These are phyloP conservation scores for Panellus pusillus DNA, from an alignment of 768 basidiomycete genomes.

Conservation along the genomic window DNA sequence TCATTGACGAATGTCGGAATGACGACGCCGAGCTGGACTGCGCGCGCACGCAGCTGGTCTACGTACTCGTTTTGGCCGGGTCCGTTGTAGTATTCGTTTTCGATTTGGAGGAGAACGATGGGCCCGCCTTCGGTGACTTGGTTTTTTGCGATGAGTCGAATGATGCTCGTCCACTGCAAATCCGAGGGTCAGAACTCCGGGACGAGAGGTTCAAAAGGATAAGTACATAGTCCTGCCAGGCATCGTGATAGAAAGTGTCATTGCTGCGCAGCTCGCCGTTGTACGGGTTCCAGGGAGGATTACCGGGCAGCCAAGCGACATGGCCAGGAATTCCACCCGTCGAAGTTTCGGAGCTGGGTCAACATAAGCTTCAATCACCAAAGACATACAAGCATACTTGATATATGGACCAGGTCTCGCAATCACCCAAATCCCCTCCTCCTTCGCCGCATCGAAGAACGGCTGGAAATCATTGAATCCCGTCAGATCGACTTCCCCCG, in stretches of 20 bases:
- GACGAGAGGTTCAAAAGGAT: neutral
- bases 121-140: conserved; percentile 57
- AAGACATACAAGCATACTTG: neutral
- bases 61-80: conserved; percentile 43
- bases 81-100: conserved; percentile 53
- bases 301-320: conserved; percentile 12
- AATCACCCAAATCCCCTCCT: conserved; percentile 56
- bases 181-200: neutral
- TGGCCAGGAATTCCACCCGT: conserved; percentile 42
- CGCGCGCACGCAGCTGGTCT: conserved; percentile 38
- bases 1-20: conserved; percentile 61
- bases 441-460: conserved; percentile 54
- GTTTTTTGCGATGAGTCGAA: conserved; percentile 39
- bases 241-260: conserved; percentile 46
- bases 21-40: conserved; percentile 40
- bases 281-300: conserved; percentile 15
- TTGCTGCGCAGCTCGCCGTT: conserved; percentile 47
- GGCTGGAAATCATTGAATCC: conserved; percentile 49
- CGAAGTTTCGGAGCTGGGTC: conserved; percentile 56
- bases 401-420: conserved; percentile 49
- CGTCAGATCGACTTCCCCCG: conserved; percentile 52
- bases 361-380: neutral
- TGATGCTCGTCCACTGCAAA: conserved; percentile 41
- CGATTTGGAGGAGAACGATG: conserved; percentile 40
- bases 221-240: conserved; percentile 49